Evolutionary conservation across 768 basidiomycete genomes (phyloP).

Genomic region (Ramaria sp.): DNA sequence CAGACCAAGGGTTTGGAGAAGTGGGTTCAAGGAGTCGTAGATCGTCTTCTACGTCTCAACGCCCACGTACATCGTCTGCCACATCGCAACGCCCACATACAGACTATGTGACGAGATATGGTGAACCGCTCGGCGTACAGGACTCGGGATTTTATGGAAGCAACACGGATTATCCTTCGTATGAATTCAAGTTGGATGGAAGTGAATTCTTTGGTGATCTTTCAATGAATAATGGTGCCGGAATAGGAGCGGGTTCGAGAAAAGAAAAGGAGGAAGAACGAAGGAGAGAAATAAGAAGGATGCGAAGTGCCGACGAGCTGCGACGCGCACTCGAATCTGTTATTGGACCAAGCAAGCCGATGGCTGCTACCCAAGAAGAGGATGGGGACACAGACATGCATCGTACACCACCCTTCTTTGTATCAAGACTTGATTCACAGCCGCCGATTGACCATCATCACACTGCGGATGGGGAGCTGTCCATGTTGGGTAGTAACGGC

Average conservation of each 20-base stretch:
- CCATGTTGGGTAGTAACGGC: neutral
- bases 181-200: slow-evolving; percentile 1
- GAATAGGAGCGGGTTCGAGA: neutral
- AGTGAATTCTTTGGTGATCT: slow-evolving; percentile 4
- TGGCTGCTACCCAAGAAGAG: neutral
- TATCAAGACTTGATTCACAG: neutral
- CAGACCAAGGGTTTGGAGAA: slow-evolving; percentile 1
- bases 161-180: neutral
- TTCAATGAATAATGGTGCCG: neutral
- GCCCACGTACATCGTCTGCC: slow-evolving; percentile 2
- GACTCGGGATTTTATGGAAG: slow-evolving; percentile 29
- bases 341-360: slow-evolving; percentile 2
- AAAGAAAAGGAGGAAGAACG: neutral
- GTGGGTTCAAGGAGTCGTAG: neutral
- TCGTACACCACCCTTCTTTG: slow-evolving; percentile 2
- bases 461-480: neutral
- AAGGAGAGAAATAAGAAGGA: slow-evolving; percentile 60
- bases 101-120: slow-evolving; percentile 4
- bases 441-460: neutral
- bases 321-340: slow-evolving; percentile 26
- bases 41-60: neutral
- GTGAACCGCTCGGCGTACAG: slow-evolving; percentile 18
- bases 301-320: slow-evolving; percentile 83
- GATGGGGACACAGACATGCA: neutral
- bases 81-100: slow-evolving; percentile 7